Evolutionary conservation across 306 rosid genomes (phyloP), one percentile per base, ranked within the genome.

Genomic region (Prinsepia uniflora): DNA sequence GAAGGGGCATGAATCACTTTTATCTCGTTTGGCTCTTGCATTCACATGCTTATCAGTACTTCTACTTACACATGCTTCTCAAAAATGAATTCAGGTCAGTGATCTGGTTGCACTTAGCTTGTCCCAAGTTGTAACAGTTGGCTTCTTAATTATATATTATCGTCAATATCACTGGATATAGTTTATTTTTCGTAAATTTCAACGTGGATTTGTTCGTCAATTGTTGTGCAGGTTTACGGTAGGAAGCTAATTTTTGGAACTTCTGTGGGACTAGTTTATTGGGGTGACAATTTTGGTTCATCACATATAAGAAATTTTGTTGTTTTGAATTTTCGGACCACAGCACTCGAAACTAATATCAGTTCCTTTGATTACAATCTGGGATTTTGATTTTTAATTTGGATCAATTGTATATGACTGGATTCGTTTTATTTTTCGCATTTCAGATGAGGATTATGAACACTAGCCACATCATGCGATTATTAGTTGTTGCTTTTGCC

Each of bases 371-470:
- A 75, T 73, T 75, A 67, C 63, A 71, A 84, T 65, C 72, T 64
- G 49, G 77, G 84, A 75, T 57, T 80, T 82, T 71, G 88, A 80
- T 74, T 72, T 74, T 79, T 90, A 73, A 71, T 84, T 83, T 79
- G 80, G 82, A 75, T 80, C 46, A 82, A 50, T 71, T 83, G 91
- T 82, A 90, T 80, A 87, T 84, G 84, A 78, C 89, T 73, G 78
- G 75, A 76, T 67, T 78, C 55, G 68, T 30, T 30, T 47, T 58
- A 58, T 42, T 63, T 74, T 56, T 65, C 13, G 19, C 62, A 36
- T 63, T 72, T 72, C 50, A 43, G 49, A 56, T 67, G 75, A 77
- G 75, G 30, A 60, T 71, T 43, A 24, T 36, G 14, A 34, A 14
- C 64, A 20, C 36, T 30, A 30, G 36, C 3, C 4, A 30, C 36